A percentile compares a stretch with the other conserved stretches of the same genome.
phyloP scores from a whole-genome alignment of 768 basidiomycete genomes.

The Collybiopsis luxurians region DNA sequence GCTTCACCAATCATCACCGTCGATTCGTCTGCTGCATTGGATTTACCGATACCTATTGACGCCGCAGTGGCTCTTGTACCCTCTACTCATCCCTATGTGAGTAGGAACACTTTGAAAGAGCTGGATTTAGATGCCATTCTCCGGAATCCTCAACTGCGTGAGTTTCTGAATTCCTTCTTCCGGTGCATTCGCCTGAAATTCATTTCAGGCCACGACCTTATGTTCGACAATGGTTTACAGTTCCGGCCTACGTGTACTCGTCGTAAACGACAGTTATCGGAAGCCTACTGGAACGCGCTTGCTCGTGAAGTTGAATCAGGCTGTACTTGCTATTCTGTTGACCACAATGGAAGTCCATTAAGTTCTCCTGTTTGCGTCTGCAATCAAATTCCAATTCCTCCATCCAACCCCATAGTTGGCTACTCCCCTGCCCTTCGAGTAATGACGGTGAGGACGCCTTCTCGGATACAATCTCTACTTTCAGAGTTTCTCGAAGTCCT shows the following conservation, averaged over 20 bases:
- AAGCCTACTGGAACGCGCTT: constrained; percentile 85
- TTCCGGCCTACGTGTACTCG: constrained; percentile 77
- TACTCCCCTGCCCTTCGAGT: constrained; percentile 39
- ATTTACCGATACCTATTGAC: constrained; percentile 35
- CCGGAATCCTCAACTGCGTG: constrained; percentile 88
- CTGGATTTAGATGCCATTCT: constrained; percentile 84
- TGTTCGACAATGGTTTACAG: constrained; percentile 84
- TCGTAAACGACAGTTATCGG: constrained; percentile 67
- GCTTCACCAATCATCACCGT: constrained; percentile 23
- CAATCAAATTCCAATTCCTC: constrained; percentile 38
- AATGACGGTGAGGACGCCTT: constrained; percentile 65
- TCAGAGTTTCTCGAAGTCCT: constrained; percentile 79
- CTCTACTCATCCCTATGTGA: constrained; percentile 71
- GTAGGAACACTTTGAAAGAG: constrained; percentile 78
- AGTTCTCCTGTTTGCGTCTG: constrained; percentile 55
- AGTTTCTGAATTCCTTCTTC: constrained; percentile 29
- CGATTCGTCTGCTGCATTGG: constrained; percentile 22
- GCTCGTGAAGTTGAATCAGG: constrained; percentile 73
- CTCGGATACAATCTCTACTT: constrained; percentile 68
- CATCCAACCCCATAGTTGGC: constrained; percentile 39
- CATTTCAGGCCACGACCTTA: constrained; percentile 75
- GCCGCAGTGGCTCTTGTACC: constrained; percentile 58
- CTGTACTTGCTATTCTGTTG: constrained; percentile 83
- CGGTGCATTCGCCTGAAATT: constrained; percentile 16
- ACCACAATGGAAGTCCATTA: constrained; percentile 52